A percentile compares a stretch with the other conserved stretches of the same genome.
Conservation (phyloP, 306 rosid genomes). For the Acmispon strigosus region DNA sequence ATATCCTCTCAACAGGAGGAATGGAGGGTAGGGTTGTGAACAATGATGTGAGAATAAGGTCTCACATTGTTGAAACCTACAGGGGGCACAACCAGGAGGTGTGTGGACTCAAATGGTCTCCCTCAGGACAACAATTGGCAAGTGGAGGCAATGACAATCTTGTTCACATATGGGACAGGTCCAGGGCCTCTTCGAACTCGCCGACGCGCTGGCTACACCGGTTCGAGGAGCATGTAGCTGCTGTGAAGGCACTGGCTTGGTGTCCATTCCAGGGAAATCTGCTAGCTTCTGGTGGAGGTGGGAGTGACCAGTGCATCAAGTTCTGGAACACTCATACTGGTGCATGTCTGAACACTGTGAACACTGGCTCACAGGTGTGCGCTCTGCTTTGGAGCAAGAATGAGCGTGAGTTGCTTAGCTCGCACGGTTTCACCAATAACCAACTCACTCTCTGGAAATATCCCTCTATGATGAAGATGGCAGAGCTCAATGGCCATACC, state of each 20-base stretch:
- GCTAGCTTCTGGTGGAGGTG: slow-evolving; percentile 70
- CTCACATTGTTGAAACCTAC: slow-evolving; percentile 61
- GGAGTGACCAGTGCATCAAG: slow-evolving; percentile 59
- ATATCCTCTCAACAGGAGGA: slow-evolving; percentile 71
- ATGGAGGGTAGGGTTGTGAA: slow-evolving; percentile 64
- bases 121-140: slow-evolving; percentile 64
- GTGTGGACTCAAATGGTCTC: slow-evolving; percentile 80
- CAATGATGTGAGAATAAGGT: slow-evolving; percentile 68
- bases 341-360: slow-evolving; percentile 61
- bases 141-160: slow-evolving; percentile 82
- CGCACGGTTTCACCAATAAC: slow-evolving; percentile 72
- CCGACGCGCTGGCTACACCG: slow-evolving; percentile 71
- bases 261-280: slow-evolving; percentile 78
- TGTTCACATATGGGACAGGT: slow-evolving; percentile 65
- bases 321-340: slow-evolving; percentile 84
- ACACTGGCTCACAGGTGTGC: slow-evolving; percentile 78
- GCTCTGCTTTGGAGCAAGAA: slow-evolving; percentile 72
- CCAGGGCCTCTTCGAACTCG: slow-evolving; percentile 26
- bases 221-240: slow-evolving; percentile 61
- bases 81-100: slow-evolving; percentile 70
- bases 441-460: slow-evolving; percentile 86
- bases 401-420: slow-evolving; percentile 86
- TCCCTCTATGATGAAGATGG: slow-evolving; percentile 78
- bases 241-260: slow-evolving; percentile 83
- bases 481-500: slow-evolving; percentile 72